Conservation (phyloP, 306 rosid genomes). For the Medicago arabica region DNA sequence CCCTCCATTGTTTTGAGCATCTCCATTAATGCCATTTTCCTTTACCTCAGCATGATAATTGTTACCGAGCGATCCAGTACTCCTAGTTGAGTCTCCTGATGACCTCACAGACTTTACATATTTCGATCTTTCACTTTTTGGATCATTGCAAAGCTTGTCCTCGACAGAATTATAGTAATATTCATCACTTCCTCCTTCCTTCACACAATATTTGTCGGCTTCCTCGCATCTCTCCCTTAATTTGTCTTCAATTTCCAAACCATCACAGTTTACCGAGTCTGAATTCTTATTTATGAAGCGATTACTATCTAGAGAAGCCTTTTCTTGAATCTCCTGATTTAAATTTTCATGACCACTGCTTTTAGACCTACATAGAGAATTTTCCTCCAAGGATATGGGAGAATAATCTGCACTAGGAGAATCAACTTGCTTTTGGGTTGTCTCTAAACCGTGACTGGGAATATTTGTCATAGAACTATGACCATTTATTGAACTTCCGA, state of each 20-base stretch:
- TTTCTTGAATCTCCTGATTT: constrained; percentile 45
- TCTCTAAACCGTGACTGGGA: constrained; percentile 45
- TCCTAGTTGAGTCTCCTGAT: constrained; percentile 59
- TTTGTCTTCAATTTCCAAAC: constrained; percentile 36
- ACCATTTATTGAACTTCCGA: constrained; percentile 56
- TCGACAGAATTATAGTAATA: constrained; percentile 41
- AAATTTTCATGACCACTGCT: constrained; percentile 48
- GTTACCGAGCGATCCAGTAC: constrained; percentile 48
- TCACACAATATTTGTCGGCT: constrained; percentile 40
- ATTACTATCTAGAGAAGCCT: constrained; percentile 38
- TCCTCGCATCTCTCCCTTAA: constrained; percentile 46
- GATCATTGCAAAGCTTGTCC: constrained; percentile 47
- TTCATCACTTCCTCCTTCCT: constrained; percentile 48
- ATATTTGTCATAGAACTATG: constrained; percentile 41
- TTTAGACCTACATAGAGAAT: constrained; percentile 46
- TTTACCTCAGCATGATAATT: constrained; percentile 53
- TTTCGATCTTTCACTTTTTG: constrained; percentile 63
- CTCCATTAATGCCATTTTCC: constrained; percentile 57
- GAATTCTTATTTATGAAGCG: constrained; percentile 33
- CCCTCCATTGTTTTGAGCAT: constrained; percentile 53
- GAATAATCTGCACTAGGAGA: constrained; percentile 55
- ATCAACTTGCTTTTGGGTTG: constrained; percentile 46
- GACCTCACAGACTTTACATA: constrained; percentile 88
- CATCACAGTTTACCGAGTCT: constrained; percentile 21
- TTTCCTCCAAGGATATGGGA: constrained; percentile 52